Evolutionary conservation across 164 flowering plant genomes (phyloP).

Genomic region (Pachysandra terminalis): DNA sequence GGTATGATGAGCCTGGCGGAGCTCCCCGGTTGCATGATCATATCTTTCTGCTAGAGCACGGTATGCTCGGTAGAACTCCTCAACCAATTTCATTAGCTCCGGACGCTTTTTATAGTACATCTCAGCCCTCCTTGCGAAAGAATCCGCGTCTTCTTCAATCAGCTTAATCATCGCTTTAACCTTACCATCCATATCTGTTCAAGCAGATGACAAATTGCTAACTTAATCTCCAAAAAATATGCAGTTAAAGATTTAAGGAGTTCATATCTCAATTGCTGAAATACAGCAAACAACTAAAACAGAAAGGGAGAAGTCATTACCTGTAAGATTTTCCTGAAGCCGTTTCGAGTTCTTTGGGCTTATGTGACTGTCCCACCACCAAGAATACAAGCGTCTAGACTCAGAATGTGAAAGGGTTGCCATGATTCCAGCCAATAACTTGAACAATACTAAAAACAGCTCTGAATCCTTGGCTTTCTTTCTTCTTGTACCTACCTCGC

Average conservation of each 20-base stretch:
- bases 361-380: constrained; percentile 99
- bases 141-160: constrained; percentile 94
- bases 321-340: constrained; percentile 82
- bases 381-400: constrained; percentile 63
- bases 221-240: no score
- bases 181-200: constrained; percentile 80
- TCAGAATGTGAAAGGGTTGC: constrained; percentile 37
- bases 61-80: constrained; percentile 88
- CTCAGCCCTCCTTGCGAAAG: constrained; percentile 93
- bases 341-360: constrained; percentile 97
- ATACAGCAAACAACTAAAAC: not conserved
- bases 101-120: constrained; percentile 97
- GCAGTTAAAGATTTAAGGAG: no score
- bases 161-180: constrained; percentile 95
- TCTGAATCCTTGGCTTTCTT: no score
- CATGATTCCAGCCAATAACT: constrained; percentile 45
- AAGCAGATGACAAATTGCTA: constrained; percentile 3
- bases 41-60: constrained; percentile 96
- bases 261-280: no score
- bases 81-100: constrained; percentile 88
- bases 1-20: constrained; percentile 81
- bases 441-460: no score
- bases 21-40: constrained; percentile 81
- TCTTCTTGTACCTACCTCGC: constrained; percentile 19
- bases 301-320: constrained; percentile 7